These are phyloP conservation scores for Gaertneriomyces semiglobifer DNA, from an alignment of 192 early-diverging fungal species.

Conservation along the genomic window DNA sequence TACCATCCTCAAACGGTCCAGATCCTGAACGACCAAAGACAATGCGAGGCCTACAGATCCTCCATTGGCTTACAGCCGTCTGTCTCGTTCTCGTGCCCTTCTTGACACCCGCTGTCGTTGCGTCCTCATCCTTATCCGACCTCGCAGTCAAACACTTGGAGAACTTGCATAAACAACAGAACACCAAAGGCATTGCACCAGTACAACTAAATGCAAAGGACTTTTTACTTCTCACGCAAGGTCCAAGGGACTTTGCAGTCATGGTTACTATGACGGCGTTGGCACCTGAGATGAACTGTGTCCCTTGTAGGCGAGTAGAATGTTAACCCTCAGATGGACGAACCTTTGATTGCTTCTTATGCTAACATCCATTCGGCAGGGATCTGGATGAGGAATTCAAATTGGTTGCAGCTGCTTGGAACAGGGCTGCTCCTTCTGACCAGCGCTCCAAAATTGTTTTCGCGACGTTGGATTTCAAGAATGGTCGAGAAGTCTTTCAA, in stretches of 20 bases:
- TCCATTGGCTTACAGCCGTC: no score
- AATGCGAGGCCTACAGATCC: no score
- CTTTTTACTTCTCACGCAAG: conserved; percentile 55
- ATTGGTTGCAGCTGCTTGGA: conserved; percentile 50
- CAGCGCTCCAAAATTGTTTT: conserved; percentile 50
- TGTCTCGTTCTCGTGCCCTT: no score
- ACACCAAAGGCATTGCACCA: conserved; percentile 26
- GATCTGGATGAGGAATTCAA: conserved; percentile 67
- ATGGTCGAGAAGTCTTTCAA: conserved; percentile 60
- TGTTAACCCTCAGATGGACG: neutral
- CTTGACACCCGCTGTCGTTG: no score
- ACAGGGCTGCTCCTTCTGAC: conserved; percentile 40
- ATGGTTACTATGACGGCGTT: conserved; percentile 67
- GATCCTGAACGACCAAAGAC: no score
- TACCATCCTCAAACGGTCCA: no score
- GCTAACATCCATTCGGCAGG: conserved; percentile 33
- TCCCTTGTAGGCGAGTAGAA: conserved; percentile 66
- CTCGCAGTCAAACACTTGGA: no score
- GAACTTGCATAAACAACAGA: neutral
- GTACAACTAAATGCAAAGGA: conserved; percentile 54
- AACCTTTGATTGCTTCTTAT: neutral
- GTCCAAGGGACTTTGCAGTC: conserved; percentile 67
- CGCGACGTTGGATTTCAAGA: conserved; percentile 63
- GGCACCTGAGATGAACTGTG: conserved; percentile 57
- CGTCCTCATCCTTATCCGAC: no score